A percentile compares a stretch with the other conserved stretches of the same genome.
Conservation (phyloP, 2,329 filamentous ascomycete genomes). For the Rutstroemia sp. region DNA sequence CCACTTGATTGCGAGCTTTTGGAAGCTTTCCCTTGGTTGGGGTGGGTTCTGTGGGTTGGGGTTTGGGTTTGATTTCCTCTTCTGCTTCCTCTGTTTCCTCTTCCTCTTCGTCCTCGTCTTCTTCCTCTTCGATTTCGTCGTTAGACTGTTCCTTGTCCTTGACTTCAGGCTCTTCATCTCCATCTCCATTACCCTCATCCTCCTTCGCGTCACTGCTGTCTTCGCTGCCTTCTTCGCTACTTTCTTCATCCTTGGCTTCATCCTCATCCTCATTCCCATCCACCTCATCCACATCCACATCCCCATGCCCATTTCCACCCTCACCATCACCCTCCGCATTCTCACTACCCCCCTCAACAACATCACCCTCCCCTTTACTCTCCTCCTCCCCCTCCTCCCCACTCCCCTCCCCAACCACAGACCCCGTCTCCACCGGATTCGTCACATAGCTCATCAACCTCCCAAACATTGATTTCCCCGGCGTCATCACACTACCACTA, state of each 20-base stretch:
- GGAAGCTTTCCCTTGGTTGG: no score
- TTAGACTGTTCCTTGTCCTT: neutral
- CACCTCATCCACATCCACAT: neutral
- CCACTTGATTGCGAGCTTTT: no score
- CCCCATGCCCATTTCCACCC: neutral
- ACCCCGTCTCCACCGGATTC: neutral
- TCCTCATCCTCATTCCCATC: neutral
- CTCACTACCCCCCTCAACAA: neutral
- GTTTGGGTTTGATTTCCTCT: no score
- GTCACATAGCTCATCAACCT: no score
- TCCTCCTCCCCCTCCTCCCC: neutral
- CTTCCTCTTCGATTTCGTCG: neutral
- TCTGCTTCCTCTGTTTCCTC: neutral
- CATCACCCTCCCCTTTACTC: neutral
- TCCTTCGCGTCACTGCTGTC: neutral
- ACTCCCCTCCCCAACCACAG: neutral
- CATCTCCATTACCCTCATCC: neutral
- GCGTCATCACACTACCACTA: neutral
- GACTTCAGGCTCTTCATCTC: neutral
- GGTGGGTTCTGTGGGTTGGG: no score
- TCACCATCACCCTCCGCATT: neutral
- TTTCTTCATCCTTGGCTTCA: neutral
- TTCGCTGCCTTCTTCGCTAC: neutral
- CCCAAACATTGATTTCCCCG: neutral
- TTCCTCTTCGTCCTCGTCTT: neutral